Percentiles rank a stretch among this genome's conserved stretches.
phyloP scores from a whole-genome alignment of 768 basidiomycete species.

The Coprinellus micaceus region DNA sequence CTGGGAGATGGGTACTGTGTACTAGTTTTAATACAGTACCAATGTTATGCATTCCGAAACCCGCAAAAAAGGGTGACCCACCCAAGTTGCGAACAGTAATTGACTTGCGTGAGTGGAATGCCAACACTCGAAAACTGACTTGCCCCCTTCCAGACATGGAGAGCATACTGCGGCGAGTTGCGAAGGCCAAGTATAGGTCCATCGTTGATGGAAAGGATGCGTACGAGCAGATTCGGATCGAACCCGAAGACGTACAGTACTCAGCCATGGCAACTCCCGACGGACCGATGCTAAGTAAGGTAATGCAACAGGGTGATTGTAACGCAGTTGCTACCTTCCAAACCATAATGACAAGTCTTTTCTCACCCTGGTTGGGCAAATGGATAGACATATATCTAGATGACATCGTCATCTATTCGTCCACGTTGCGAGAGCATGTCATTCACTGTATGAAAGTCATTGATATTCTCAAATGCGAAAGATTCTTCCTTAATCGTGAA shows the following conservation, averaged over 20 bases:
- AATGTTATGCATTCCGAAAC: conserved; percentile 31
- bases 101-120: conserved; percentile 33
- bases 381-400: conserved; percentile 13
- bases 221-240: conserved; percentile 38
- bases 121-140: conserved; percentile 33
- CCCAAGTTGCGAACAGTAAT: conserved; percentile 28
- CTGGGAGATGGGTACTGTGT: conserved; percentile 28
- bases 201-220: conserved; percentile 37
- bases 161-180: conserved; percentile 31
- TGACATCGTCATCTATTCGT: conserved; percentile 16
- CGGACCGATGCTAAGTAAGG: conserved; percentile 33
- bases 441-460: conserved; percentile 26
- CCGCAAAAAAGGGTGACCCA: conserved; percentile 17
- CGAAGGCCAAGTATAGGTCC: conserved; percentile 23
- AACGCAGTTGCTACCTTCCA: conserved; percentile 34
- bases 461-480: conserved; percentile 17
- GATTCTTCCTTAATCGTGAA: conserved; percentile 19
- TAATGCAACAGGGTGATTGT: conserved; percentile 26
- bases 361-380: conserved; percentile 1
- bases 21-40: conserved; percentile 32
- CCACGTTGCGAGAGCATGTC: conserved; percentile 27
- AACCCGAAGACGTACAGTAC: conserved; percentile 21
- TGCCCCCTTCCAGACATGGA: conserved; percentile 41
- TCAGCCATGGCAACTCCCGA: conserved; percentile 29
- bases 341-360: conserved; percentile 24